These are phyloP conservation scores for Paraconiothyrium brasiliense DNA, from an alignment of 2,329 filamentous ascomycete species.

Conservation along the genomic window DNA sequence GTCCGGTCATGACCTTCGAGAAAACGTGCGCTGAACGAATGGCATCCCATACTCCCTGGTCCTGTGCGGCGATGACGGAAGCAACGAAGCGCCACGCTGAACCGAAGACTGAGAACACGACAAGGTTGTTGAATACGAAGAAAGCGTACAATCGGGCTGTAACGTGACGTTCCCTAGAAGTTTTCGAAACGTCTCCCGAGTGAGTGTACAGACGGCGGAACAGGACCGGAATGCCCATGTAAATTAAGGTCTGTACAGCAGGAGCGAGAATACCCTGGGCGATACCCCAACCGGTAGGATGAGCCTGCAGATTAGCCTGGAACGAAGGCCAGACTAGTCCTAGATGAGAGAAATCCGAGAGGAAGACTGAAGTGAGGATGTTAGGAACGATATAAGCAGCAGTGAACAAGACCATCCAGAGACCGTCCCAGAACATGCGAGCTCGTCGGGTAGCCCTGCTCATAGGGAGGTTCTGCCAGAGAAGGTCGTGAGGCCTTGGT, in stretches of 20 bases:
- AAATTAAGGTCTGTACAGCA: slow-evolving; percentile 84
- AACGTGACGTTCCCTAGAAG: slow-evolving; percentile 89
- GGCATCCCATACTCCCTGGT: slow-evolving; percentile 70
- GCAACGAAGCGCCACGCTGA: slow-evolving; percentile 82
- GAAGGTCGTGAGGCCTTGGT: slow-evolving; percentile 87
- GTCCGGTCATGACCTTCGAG: slow-evolving; percentile 71
- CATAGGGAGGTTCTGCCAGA: slow-evolving; percentile 92
- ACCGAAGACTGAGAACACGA: slow-evolving; percentile 93
- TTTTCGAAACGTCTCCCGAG: slow-evolving; percentile 91
- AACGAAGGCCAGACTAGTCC: slow-evolving; percentile 84
- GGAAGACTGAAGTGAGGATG: slow-evolving; percentile 90
- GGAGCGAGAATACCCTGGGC: slow-evolving; percentile 93
- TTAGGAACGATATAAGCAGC: slow-evolving; percentile 89
- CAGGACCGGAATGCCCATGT: slow-evolving; percentile 84
- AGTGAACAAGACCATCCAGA: slow-evolving; percentile 85
- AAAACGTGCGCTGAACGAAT: slow-evolving; percentile 73
- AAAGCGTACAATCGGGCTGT: slow-evolving; percentile 92
- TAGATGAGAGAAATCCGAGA: slow-evolving; percentile 85
- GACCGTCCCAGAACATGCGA: slow-evolving; percentile 78
- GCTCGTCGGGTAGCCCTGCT: slow-evolving; percentile 72
- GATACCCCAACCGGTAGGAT: slow-evolving; percentile 79
- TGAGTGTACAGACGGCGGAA: slow-evolving; percentile 86
- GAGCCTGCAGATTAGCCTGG: slow-evolving; percentile 66
- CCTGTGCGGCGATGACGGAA: slow-evolving; percentile 65
- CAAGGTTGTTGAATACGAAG: slow-evolving; percentile 95